Conservation (phyloP, 805 yeast genomes). For the Saccharomycopsis fermentans region DNA sequence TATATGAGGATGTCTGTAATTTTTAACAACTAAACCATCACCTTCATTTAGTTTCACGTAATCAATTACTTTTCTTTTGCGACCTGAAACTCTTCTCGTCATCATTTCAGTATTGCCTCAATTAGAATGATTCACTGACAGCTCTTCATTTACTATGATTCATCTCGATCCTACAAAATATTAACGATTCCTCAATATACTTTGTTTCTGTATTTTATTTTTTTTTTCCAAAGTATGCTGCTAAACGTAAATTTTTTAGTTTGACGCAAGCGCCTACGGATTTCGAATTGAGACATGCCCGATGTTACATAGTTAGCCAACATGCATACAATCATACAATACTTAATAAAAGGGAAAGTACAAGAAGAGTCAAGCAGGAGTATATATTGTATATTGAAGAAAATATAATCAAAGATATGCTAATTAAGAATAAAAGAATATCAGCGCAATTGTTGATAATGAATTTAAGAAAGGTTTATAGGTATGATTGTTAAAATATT, state of each 20-base stretch:
- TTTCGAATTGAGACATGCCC: too few relatives aligned
- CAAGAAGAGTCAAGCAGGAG: background rate
- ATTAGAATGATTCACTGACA: background rate
- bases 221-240: too few relatives aligned
- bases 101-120: background rate
- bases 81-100: conserved; percentile 39
- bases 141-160: background rate
- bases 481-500: background rate
- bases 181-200: too few relatives aligned
- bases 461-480: background rate
- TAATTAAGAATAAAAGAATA: too few relatives aligned
- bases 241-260: too few relatives aligned
- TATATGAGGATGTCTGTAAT: conserved; percentile 52
- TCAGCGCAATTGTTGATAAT: too few relatives aligned
- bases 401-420: too few relatives aligned
- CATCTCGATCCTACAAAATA: too few relatives aligned
- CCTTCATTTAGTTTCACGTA: conserved; percentile 65
- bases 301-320: background rate
- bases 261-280: too few relatives aligned
- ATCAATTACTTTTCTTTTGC: conserved; percentile 52
- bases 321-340: background rate
- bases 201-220: too few relatives aligned
- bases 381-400: background rate
- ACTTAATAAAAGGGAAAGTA: background rate
- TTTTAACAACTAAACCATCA: conserved; percentile 35